Evolutionary conservation across 2,329 filamentous ascomycete genomes (phyloP).

Genomic region (Fusarium phyllophilum): DNA sequence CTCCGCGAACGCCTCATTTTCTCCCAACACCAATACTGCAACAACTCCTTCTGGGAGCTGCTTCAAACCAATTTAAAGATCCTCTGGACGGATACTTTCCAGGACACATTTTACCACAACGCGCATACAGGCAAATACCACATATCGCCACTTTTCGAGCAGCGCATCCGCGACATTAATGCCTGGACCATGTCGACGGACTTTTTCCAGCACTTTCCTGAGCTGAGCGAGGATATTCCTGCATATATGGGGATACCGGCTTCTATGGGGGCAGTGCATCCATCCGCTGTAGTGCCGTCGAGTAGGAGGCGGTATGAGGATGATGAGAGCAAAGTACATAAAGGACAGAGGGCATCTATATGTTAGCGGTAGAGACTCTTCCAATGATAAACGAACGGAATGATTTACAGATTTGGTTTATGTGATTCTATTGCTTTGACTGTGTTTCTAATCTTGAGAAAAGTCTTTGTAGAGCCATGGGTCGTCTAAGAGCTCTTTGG

Average conservation of each 20-base stretch:
- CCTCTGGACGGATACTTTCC: conserved; percentile 41
- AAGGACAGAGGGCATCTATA: conserved; percentile 11
- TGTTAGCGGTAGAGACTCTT: background rate
- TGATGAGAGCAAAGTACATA: background rate
- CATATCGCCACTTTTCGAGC: conserved; percentile 40
- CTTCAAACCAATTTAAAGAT: conserved; percentile 38
- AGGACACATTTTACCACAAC: conserved; percentile 43
- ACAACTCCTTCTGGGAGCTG: conserved; percentile 45
- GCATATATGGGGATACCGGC: conserved; percentile 2
- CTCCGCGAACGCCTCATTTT: conserved; percentile 46
- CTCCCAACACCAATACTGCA: conserved; percentile 45
- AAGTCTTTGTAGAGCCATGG: background rate
- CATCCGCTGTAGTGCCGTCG: background rate
- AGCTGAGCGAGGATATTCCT: conserved; percentile 47
- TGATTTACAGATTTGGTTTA: background rate
- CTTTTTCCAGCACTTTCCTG: conserved; percentile 43
- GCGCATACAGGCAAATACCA: conserved; percentile 39
- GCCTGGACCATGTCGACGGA: conserved; percentile 45
- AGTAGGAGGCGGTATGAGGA: background rate
- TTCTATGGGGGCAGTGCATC: background rate
- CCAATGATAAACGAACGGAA: background rate
- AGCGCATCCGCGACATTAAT: conserved; percentile 43
- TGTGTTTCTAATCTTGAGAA: background rate
- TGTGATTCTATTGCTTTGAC: background rate
- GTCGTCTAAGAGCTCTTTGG: background rate